These are phyloP conservation scores for Cladosporium cucumerinum DNA, from an alignment of 2,329 filamentous ascomycete genomes.

Conservation along the genomic window DNA sequence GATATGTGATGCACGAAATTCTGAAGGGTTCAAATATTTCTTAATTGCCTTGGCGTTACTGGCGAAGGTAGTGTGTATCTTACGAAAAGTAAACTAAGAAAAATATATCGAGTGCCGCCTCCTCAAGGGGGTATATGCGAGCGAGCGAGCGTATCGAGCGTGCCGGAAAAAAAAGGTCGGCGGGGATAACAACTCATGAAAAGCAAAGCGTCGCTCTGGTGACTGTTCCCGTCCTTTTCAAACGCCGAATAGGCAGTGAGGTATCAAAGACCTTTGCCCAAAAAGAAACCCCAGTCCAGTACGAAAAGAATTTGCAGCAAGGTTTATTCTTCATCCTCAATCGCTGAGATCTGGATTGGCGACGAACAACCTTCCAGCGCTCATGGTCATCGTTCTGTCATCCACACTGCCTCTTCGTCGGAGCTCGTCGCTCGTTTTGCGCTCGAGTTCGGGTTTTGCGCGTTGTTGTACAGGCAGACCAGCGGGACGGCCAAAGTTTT, in stretches of 20 bases:
- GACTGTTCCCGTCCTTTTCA: background rate
- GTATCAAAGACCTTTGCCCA: background rate
- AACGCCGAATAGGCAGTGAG: constrained; percentile 2
- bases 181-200: background rate
- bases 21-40: background rate
- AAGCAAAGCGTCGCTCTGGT: background rate
- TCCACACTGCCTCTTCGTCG: constrained; percentile 77
- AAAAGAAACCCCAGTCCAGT: background rate
- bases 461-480: constrained; percentile 44
- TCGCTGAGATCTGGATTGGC: constrained; percentile 72
- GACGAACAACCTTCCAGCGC: constrained; percentile 69
- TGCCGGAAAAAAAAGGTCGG: background rate
- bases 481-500: constrained; percentile 54
- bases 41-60: background rate
- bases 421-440: constrained; percentile 68
- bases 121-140: constrained; percentile 16
- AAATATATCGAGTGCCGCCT: constrained; percentile 5
- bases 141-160: constrained; percentile 12
- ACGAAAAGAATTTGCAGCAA: background rate
- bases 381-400: constrained; percentile 73
- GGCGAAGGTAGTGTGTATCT: background rate
- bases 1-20: background rate
- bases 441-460: constrained; percentile 45
- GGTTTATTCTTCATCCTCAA: constrained; percentile 24
- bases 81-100: background rate